Base-by-base conservation (phyloP, 768 basidiomycete genomes). In the Leccinum imitatum region DNA sequence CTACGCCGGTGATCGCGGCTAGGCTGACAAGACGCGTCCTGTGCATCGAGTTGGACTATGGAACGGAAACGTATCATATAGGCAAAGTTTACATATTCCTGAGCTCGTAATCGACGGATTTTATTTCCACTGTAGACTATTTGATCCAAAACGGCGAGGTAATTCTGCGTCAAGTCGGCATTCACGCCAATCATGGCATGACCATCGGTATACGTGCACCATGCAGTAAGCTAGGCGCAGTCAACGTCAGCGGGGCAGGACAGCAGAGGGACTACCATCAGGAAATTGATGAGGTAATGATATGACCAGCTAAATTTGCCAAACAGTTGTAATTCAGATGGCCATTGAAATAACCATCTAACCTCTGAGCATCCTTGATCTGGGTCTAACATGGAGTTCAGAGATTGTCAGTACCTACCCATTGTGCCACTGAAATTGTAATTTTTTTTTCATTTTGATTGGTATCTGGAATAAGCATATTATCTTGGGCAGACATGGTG, bases 131-230 rank as follows among this genome's bases (percentile, higher is more conserved):
- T 58, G 76, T 80, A 59, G 90, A 87, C 65, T 91, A 78, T 11
- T 71, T 79, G 83, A 10, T 73, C 75, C 39, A 96, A 80, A 31
- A 85, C 82, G 8, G 81, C 79, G 33, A 92, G 75, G 72, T 96
- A 96, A 58, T 87, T 81, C 25, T 78, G 77, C 0, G 91, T 90
- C 54, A 92, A 76, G 35, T 69, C 74, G 57, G 82, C 83, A 68
- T 96, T 94, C 13, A 87, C 84, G 25, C 90, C 91, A 62, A 25
- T 25, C 23, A 95, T 86, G 41, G 90, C 78, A 56, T 87, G 86
- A 0, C 93, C 93, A 65, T 95, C 89, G 19, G 95, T 93, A 65
- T 87, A 97, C 15, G 94, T 95, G 19, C 90, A 89, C 89, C 93
- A 98, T 1, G 93, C 89, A 3, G 89, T 91, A 67, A 96, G 93